A percentile compares a stretch with the other conserved stretches of the same genome.
phyloP scores from a whole-genome alignment of 2,329 filamentous ascomycete species.

The Fusarium sp. region DNA sequence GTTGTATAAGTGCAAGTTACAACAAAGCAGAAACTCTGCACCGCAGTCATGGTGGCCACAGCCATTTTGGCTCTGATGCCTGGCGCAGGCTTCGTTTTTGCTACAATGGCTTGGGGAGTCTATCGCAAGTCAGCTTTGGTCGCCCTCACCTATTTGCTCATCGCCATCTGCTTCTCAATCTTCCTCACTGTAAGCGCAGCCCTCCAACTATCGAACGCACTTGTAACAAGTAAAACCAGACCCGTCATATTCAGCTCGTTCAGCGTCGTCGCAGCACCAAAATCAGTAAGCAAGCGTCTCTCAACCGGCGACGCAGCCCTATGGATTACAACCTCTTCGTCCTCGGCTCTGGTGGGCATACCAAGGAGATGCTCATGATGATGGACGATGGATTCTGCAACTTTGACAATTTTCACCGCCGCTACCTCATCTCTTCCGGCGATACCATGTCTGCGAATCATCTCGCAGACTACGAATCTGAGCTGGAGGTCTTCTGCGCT shows the following conservation, averaged over 20 bases:
- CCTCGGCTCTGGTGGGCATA: conserved; percentile 93
- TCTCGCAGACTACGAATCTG: conserved; percentile 69
- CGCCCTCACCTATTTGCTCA: conserved; percentile 34
- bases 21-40: not conserved
- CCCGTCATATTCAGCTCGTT: conserved; percentile 51
- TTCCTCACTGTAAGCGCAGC: conserved; percentile 50
- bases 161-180: conserved; percentile 43
- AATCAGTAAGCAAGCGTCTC: conserved; percentile 30
- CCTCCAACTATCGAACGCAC: not conserved
- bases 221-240: conserved; percentile 39
- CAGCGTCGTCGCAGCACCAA: conserved; percentile 34
- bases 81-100: conserved; percentile 3
- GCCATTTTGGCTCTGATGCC: conserved; percentile 7
- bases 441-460: conserved; percentile 76
- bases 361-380: conserved; percentile 92
- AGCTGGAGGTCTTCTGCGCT: conserved; percentile 47
- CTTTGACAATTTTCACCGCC: conserved; percentile 72
- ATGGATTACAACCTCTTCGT: conserved; percentile 78
- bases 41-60: conserved; percentile 9
- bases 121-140: conserved; percentile 20
- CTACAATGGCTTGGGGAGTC: conserved; percentile 4
- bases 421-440: conserved; percentile 83
- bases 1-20: conserved; percentile 3
- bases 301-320: not conserved
- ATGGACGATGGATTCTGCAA: conserved; percentile 71